Evolutionary conservation across 1,284 basidiomycete genomes (phyloP).

Genomic region (Erythrobasidium hasegawianum): DNA sequence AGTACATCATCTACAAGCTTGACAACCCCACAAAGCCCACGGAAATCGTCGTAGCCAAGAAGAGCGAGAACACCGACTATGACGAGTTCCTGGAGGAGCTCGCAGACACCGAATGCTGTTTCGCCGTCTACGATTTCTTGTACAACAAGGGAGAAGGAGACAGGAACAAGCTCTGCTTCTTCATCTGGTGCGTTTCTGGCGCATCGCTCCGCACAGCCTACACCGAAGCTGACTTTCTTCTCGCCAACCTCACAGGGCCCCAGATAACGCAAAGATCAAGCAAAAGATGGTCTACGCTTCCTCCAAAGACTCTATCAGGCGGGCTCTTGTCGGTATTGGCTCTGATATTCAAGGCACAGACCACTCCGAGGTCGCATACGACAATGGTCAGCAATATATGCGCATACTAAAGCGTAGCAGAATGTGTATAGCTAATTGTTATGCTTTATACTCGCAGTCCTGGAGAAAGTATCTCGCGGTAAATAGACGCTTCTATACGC

Average conservation of each 20-base stretch:
- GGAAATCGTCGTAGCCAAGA: constrained; percentile 73
- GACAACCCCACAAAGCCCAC: constrained; percentile 54
- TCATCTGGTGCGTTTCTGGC: constrained; percentile 64
- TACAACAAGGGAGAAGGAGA: constrained; percentile 74
- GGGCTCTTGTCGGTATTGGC: constrained; percentile 65
- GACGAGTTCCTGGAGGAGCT: constrained; percentile 73
- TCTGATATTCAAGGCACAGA: constrained; percentile 88
- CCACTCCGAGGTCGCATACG: constrained; percentile 67
- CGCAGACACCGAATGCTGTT: constrained; percentile 73
- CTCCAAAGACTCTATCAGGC: constrained; percentile 80
- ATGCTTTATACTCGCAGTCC: constrained; percentile 42
- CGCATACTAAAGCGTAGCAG: too few relatives aligned
- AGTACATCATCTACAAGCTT: constrained; percentile 83
- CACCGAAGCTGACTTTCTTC: not conserved
- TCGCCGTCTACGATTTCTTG: constrained; percentile 90
- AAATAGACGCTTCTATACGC: constrained; percentile 21
- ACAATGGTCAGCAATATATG: constrained; percentile 70
- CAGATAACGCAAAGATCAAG: constrained; percentile 81
- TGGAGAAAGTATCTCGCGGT: constrained; percentile 46
- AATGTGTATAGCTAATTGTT: too few relatives aligned
- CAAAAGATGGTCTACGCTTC: constrained; percentile 93
- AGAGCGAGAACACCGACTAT: constrained; percentile 57
- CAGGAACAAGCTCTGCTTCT: constrained; percentile 86
- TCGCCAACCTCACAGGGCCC: constrained; percentile 61
- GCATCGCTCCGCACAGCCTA: not conserved